Conservation (phyloP, 2,329 filamentous ascomycete species). For the Trichoderma sp. region DNA sequence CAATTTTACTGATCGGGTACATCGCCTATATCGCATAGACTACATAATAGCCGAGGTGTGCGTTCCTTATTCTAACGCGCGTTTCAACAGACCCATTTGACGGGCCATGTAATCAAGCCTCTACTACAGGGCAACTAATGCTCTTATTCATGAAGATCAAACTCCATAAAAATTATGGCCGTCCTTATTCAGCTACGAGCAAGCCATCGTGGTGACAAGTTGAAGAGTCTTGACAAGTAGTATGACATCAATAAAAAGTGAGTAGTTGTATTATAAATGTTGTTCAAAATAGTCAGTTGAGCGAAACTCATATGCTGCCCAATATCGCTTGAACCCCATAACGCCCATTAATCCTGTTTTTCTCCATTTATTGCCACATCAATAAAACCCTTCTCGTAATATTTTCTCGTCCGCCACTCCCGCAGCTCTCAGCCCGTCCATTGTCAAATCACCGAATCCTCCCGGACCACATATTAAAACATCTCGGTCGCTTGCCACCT, state of each 20-base stretch:
- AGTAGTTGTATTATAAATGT: not conserved
- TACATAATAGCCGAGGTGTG: not conserved
- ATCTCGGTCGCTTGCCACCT: conserved; percentile 12
- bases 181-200: not conserved
- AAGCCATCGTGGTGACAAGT: not conserved
- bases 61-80: not conserved
- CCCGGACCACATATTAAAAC: conserved; percentile 22
- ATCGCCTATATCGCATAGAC: not conserved
- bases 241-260: not conserved
- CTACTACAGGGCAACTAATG: not conserved
- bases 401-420: conserved; percentile 14
- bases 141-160: not conserved
- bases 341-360: not conserved
- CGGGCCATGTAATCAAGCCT: not conserved
- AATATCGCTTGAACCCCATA: not conserved
- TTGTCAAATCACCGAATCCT: conserved; percentile 16
- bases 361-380: not conserved
- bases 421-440: conserved; percentile 15
- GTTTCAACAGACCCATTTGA: not conserved
- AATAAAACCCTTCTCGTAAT: conserved; percentile 19
- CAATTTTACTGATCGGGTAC: not conserved
- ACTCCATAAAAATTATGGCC: not conserved
- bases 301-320: not conserved
- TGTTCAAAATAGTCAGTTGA: not conserved
- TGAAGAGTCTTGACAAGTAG: no score